phyloP scores from a whole-genome alignment of 805 yeast genomes.

The Danielia oregonensis region DNA sequence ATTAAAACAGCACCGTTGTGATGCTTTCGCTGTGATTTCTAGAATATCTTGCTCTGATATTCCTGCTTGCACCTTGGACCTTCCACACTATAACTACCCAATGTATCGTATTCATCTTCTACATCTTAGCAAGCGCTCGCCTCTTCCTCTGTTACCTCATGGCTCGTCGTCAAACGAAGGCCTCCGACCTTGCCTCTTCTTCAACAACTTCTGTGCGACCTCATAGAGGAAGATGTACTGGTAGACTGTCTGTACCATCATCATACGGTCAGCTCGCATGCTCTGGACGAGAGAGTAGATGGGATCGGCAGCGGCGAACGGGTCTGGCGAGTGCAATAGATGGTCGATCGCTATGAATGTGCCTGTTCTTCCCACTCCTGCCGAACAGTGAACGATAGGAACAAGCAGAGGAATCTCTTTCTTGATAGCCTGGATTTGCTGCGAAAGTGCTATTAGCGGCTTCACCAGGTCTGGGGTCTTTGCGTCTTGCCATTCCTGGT shows the following conservation, averaged over 20 bases:
- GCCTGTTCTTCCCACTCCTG: constrained; percentile 97
- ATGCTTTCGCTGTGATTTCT: too few relatives aligned
- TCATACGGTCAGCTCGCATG: constrained; percentile 32
- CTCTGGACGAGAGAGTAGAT: constrained; percentile 24
- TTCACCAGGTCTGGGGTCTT: constrained; percentile 11
- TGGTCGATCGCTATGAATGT: constrained; percentile 47
- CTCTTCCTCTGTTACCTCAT: too few relatives aligned
- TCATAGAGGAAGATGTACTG: constrained; percentile 37
- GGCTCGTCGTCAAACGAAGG: too few relatives aligned
- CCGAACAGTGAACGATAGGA: constrained; percentile 74
- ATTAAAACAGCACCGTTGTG: too few relatives aligned
- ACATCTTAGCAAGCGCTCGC: too few relatives aligned
- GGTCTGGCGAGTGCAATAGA: constrained; percentile 11
- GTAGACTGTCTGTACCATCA: constrained; percentile 42
- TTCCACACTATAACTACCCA: too few relatives aligned
- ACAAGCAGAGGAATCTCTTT: constrained; percentile 7
- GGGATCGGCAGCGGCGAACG: constrained; percentile 18
- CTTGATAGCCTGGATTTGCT: constrained; percentile 4
- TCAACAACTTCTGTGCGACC: constrained; percentile 10
- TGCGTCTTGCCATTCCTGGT: constrained; percentile 15
- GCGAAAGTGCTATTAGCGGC: constrained; percentile 13
- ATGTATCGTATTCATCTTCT: too few relatives aligned
- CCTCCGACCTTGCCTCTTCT: not conserved
- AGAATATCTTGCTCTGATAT: too few relatives aligned
- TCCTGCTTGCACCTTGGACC: too few relatives aligned